Evolutionary conservation across 2,329 filamentous ascomycete genomes (phyloP).

Genomic region (Cercospora sp.): DNA sequence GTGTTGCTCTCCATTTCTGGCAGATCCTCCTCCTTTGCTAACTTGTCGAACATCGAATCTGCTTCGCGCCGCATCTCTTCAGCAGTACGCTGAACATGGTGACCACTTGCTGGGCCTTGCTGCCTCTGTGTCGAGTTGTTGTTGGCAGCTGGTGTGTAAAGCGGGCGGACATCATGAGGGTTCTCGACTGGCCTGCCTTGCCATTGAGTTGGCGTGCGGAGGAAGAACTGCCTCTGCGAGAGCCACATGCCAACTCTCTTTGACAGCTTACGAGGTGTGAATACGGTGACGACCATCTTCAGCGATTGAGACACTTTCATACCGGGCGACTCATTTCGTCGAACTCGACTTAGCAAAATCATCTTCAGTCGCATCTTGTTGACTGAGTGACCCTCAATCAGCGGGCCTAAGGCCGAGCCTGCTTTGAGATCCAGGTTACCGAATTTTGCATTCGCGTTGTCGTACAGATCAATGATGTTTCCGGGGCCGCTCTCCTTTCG

Average conservation of each 20-base stretch:
- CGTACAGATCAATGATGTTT: conserved; percentile 66
- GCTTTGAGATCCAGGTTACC: conserved; percentile 71
- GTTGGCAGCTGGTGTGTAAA: conserved; percentile 19
- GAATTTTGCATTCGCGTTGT: conserved; percentile 70
- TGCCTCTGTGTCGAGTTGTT: conserved; percentile 14
- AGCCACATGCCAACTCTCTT: conserved; percentile 68
- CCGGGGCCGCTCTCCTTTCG: conserved; percentile 50
- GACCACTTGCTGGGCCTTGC: conserved; percentile 21
- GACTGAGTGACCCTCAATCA: conserved; percentile 65
- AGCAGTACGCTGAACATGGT: conserved; percentile 61
- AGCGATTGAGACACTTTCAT: conserved; percentile 61
- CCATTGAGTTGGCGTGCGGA: conserved; percentile 67
- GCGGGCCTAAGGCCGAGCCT: conserved; percentile 65
- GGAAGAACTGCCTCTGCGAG: conserved; percentile 63
- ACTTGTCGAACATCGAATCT: conserved; percentile 81
- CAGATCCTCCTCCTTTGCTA: conserved; percentile 73
- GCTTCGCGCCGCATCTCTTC: conserved; percentile 88
- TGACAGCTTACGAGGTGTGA: conserved; percentile 69
- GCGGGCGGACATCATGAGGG: conserved; percentile 61
- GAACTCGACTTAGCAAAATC: conserved; percentile 67
- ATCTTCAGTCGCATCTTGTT: conserved; percentile 69
- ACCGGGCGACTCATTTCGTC: conserved; percentile 64
- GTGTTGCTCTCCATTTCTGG: conserved; percentile 68
- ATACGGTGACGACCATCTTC: conserved; percentile 72
- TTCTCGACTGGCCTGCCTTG: conserved; percentile 72